Percentiles rank a stretch among this genome's conserved stretches.
Conservation (phyloP, 2,329 filamentous ascomycete species). For the Cryphonectria nitschkei region DNA sequence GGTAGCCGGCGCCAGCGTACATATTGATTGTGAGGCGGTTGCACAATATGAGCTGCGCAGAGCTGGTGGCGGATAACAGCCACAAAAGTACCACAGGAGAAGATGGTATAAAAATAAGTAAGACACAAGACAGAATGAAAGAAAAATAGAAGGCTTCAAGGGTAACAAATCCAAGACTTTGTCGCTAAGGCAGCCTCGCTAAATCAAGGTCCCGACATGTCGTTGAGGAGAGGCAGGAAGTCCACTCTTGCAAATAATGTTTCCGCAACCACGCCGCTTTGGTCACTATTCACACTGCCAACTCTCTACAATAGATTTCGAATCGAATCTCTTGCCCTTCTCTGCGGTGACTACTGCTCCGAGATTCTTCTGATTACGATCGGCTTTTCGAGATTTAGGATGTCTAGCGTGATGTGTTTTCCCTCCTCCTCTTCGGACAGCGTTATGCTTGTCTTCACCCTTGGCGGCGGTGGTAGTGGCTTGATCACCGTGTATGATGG, state of each 20-base stretch:
- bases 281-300: conserved; percentile 20
- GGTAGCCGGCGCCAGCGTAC: conserved; percentile 2
- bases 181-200: neutral
- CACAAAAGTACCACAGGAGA: neutral
- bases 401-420: conserved; percentile 14
- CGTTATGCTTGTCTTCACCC: conserved; percentile 16
- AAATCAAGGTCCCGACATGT: neutral
- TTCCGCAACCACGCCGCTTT: neutral
- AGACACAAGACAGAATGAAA: neutral
- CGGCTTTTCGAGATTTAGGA: conserved; percentile 17
- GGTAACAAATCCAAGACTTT: neutral
- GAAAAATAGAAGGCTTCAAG: neutral
- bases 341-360: conserved; percentile 20
- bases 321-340: conserved; percentile 24
- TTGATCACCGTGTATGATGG: conserved; percentile 16
- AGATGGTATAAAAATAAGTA: neutral
- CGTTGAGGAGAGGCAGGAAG: neutral
- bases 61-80: neutral
- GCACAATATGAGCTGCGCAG: conserved; percentile 10
- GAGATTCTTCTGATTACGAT: conserved; percentile 23
- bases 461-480: conserved; percentile 18
- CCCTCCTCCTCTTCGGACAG: conserved; percentile 15
- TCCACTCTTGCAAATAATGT: neutral
- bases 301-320: conserved; percentile 23
- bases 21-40: conserved; percentile 13